Evolutionary conservation across 176 grass and related monocot species (phyloP).

Genomic region (Aegilops umbellulata): DNA sequence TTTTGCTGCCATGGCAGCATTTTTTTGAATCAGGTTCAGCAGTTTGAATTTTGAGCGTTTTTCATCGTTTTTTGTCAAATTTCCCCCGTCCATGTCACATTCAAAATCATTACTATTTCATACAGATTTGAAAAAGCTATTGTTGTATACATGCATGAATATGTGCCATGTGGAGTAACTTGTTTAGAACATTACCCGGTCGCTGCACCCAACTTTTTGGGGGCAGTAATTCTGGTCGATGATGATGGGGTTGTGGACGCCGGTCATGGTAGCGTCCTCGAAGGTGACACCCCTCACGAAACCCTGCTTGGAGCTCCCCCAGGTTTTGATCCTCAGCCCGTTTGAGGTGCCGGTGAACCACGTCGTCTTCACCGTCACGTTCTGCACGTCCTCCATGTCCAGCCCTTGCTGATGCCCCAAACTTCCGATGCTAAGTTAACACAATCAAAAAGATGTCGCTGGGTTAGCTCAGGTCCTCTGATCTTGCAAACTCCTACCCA

Average conservation of each 20-base stretch:
- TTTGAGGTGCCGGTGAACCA: constrained; percentile 68
- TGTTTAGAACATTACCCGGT: neutral
- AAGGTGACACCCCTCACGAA: constrained; percentile 63
- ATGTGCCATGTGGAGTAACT: too few species aligned
- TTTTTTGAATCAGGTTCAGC: too few species aligned
- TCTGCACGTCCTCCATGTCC: constrained; percentile 50
- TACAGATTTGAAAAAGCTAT: too few species aligned
- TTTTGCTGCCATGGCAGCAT: too few species aligned
- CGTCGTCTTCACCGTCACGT: constrained; percentile 89
- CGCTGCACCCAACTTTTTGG: constrained; percentile 30
- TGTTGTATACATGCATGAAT: too few species aligned
- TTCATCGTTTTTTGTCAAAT: too few species aligned
- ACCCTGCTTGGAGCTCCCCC: constrained; percentile 59
- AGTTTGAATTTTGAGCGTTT: too few species aligned
- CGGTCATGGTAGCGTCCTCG: constrained; percentile 52
- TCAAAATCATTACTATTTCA: too few species aligned
- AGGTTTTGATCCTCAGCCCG: constrained; percentile 85
- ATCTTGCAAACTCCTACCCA: too few species aligned
- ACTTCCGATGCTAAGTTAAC: constrained; percentile 48
- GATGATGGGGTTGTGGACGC: constrained; percentile 85
- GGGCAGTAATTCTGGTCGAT: constrained; percentile 95
- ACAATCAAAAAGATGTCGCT: too few species aligned
- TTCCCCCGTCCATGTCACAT: too few species aligned
- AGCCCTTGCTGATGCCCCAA: constrained; percentile 45
- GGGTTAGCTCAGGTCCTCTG: too few species aligned